Percentiles rank a stretch among this genome's conserved stretches.
Evolutionary conservation across 768 basidiomycete species (phyloP).

Genomic region (Mycena epipterygia): DNA sequence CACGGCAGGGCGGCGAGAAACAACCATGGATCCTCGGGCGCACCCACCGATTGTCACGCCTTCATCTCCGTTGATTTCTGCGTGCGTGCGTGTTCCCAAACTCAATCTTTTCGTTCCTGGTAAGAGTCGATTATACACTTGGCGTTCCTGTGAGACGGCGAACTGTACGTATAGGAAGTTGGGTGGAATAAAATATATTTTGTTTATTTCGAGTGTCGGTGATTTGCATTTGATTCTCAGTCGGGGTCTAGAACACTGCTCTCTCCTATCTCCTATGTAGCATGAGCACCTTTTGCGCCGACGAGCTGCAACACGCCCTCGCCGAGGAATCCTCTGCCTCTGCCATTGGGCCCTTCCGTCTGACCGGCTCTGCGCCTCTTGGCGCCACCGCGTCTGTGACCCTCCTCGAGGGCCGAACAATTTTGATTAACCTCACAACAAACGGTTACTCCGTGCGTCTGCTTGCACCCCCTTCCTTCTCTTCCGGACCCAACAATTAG

Average conservation of each 20-base stretch:
- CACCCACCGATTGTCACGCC: background rate
- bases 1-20: slow-evolving; percentile 7
- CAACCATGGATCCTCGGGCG: slow-evolving; percentile 3
- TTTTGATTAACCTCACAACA: slow-evolving; percentile 63
- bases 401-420: slow-evolving; percentile 65
- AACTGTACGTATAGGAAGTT: background rate
- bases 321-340: slow-evolving; percentile 71
- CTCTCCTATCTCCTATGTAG: slow-evolving; percentile 1
- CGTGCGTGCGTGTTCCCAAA: background rate
- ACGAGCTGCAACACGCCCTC: slow-evolving; percentile 69
- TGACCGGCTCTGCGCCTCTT: slow-evolving; percentile 54
- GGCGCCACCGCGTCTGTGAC: slow-evolving; percentile 68
- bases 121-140: background rate
- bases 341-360: slow-evolving; percentile 63
- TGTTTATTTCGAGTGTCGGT: background rate
- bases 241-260: too few relatives aligned
- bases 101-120: slow-evolving; percentile 3
- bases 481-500: background rate
- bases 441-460: slow-evolving; percentile 69
- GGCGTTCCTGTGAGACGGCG: background rate
- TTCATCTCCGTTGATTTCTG: slow-evolving; percentile 7
- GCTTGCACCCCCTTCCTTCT: background rate
- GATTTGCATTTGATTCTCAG: background rate
- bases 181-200: background rate
- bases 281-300: slow-evolving; percentile 52